Evolutionary conservation across 257 asterid genomes (phyloP).

Genomic region (Solanum corneliomulleri): DNA sequence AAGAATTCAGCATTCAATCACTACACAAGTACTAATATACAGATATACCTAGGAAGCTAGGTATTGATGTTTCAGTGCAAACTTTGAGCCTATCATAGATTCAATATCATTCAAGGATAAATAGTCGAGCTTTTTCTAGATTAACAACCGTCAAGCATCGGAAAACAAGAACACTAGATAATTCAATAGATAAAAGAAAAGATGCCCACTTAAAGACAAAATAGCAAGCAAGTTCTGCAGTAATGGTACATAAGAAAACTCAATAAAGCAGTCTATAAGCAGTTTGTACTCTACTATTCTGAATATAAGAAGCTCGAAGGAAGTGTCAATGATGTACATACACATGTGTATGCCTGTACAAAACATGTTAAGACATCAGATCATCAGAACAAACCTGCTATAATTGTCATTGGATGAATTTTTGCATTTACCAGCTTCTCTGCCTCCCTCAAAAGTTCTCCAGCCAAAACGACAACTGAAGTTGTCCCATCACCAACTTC

Average conservation of each 20-base stretch:
- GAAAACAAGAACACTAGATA: background rate
- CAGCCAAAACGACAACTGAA: conserved; percentile 95
- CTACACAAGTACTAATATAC: background rate
- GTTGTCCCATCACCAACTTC: conserved; percentile 99
- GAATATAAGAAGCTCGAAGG: background rate
- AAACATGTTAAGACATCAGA: background rate
- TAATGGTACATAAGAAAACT: background rate
- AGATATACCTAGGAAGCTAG: background rate
- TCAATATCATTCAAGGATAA: background rate
- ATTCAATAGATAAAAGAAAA: background rate
- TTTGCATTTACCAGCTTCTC: conserved; percentile 85
- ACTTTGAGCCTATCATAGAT: background rate
- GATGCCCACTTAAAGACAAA: background rate
- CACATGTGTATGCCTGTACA: background rate
- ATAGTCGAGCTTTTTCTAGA: background rate
- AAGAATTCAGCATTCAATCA: background rate
- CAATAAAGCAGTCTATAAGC: background rate
- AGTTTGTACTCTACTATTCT: background rate
- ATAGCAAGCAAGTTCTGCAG: background rate
- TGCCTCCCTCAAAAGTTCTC: conserved; percentile 95
- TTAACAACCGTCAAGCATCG: background rate
- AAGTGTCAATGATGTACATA: background rate
- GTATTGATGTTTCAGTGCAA: background rate
- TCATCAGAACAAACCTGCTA: conserved; percentile 41
- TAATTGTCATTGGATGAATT: conserved; percentile 93